Conservation (phyloP, 208 protist species). For the Leishmania lainsoni region DNA sequence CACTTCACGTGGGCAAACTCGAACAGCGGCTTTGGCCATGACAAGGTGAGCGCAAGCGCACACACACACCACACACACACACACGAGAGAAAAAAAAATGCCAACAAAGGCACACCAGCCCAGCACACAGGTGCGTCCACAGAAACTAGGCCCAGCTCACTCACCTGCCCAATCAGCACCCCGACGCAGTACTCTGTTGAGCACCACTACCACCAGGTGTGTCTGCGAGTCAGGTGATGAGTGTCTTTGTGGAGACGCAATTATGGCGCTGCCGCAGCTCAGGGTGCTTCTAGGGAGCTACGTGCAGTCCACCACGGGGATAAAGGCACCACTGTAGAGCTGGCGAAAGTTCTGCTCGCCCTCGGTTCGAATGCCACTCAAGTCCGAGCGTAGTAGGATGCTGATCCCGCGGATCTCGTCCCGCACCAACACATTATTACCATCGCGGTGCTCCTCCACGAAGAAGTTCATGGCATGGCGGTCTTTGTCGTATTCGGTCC, state of each 20-base stretch:
- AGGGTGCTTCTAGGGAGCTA: constrained; percentile 11
- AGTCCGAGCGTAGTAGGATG: constrained; percentile 58
- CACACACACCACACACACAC: background rate
- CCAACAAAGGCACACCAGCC: background rate
- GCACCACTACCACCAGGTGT: background rate
- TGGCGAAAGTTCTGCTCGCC: constrained; percentile 61
- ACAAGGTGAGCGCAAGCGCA: background rate
- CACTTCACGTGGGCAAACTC: background rate
- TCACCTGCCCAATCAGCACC: background rate
- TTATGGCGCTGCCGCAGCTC: background rate
- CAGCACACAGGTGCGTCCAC: background rate
- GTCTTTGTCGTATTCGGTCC: constrained; percentile 61
- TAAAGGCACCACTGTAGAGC: constrained; percentile 69
- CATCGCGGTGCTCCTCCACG: constrained; percentile 39
- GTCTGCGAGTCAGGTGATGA: background rate
- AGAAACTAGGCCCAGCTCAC: background rate
- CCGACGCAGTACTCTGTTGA: background rate
- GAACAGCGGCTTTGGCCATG: background rate
- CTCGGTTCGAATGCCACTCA: constrained; percentile 52
- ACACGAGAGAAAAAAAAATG: background rate
- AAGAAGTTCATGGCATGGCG: constrained; percentile 38
- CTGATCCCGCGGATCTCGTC: constrained; percentile 45
- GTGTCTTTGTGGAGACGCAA: background rate
- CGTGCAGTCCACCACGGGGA: constrained; percentile 69
- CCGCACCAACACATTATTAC: constrained; percentile 44